Percentiles rank a stretch among this genome's conserved stretches.
Evolutionary conservation across 768 basidiomycete genomes (phyloP).

Genomic region (Boletus reticulatus): DNA sequence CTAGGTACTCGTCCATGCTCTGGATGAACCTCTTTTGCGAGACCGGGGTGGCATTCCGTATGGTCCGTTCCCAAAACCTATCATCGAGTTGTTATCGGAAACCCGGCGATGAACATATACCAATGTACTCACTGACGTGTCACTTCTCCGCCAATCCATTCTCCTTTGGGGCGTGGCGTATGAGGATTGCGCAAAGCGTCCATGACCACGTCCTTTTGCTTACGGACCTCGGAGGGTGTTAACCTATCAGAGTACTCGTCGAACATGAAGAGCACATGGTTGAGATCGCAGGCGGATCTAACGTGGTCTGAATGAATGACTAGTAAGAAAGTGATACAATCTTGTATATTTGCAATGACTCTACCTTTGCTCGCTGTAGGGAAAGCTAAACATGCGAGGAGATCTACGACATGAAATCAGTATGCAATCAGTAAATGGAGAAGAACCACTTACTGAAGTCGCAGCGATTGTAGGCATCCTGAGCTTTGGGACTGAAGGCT

Average conservation of each 20-base stretch:
- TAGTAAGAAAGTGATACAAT: background rate
- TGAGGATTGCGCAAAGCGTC: slow-evolving; percentile 15
- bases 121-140: slow-evolving; percentile 14
- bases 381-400: slow-evolving; percentile 7
- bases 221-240: slow-evolving; percentile 27
- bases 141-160: slow-evolving; percentile 18
- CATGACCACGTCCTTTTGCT: slow-evolving; percentile 22
- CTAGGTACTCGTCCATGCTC: slow-evolving; percentile 34
- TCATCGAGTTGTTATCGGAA: background rate
- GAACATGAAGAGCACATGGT: slow-evolving; percentile 49
- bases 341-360: background rate
- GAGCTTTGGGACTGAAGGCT: slow-evolving; percentile 10
- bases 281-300: slow-evolving; percentile 45
- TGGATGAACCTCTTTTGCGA: slow-evolving; percentile 35
- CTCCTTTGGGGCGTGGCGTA: slow-evolving; percentile 10
- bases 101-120: too few relatives aligned
- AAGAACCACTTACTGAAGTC: slow-evolving; percentile 4
- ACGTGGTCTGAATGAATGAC: slow-evolving; percentile 9
- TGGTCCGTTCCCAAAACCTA: slow-evolving; percentile 16
- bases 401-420: slow-evolving; percentile 1
- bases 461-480: slow-evolving; percentile 10
- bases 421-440: background rate
- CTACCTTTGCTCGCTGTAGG: slow-evolving; percentile 12
- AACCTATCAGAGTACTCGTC: slow-evolving; percentile 51
- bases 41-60: slow-evolving; percentile 1